Conservation (phyloP, 148 eudicot species). For the Persicaria tinctoria region DNA sequence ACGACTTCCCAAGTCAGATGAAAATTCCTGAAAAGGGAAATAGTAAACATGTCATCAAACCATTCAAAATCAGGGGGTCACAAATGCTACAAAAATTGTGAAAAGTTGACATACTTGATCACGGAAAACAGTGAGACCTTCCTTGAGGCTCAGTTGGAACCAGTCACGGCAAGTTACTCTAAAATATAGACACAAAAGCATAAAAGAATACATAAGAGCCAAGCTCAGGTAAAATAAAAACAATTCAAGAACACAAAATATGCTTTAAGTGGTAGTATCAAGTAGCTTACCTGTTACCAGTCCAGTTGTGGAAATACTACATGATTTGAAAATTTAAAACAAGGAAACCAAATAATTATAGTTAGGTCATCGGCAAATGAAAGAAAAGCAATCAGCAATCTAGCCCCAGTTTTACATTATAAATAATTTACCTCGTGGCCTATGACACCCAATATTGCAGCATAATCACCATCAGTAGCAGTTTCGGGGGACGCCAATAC, state of each 20-base stretch:
- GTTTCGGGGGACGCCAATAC: constrained; percentile 99
- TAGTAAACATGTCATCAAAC: neutral
- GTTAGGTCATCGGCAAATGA: neutral
- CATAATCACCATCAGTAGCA: constrained; percentile 91
- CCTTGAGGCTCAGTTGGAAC: constrained; percentile 99
- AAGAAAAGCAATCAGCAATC: constrained; percentile 1
- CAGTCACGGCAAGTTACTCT: constrained; percentile 99
- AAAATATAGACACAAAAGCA: constrained; percentile 17
- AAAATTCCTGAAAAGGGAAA: constrained; percentile 65
- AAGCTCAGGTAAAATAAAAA: constrained; percentile 6
- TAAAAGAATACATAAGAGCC: neutral
- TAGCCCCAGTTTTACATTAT: neutral
- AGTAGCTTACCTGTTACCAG: constrained; percentile 82
- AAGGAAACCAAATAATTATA: constrained; percentile 15
- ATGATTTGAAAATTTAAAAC: constrained; percentile 18
- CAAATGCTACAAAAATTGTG: neutral
- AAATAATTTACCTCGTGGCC: constrained; percentile 80
- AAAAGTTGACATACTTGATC: constrained; percentile 58
- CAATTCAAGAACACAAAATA: neutral
- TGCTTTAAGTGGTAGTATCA: neutral
- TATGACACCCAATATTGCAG: constrained; percentile 94
- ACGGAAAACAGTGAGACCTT: constrained; percentile 98
- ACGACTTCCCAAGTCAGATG: constrained; percentile 98
- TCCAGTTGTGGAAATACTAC: constrained; percentile 99
- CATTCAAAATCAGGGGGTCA: neutral